Base-by-base conservation (phyloP, 1,284 basidiomycete genomes). In the Rhizopogon parksii region DNA sequence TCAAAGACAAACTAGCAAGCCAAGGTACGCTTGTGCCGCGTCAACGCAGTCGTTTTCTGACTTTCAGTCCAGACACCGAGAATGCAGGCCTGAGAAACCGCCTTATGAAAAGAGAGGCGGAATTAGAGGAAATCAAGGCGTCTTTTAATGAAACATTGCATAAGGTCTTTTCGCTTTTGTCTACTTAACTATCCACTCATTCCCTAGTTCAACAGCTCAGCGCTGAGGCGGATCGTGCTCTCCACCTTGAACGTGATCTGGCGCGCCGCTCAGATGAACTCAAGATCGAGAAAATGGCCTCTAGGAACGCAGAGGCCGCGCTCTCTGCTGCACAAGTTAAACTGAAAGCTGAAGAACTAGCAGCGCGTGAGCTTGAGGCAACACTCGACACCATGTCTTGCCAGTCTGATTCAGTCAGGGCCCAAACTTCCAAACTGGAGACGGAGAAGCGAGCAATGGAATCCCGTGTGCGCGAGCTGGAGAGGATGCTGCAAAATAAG, bases 1-100 rank as follows among this genome's bases (percentile, higher is more conserved):
- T 79, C 50, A 85, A 77, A 69, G 79, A 82, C 57, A 79, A 74
- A 56, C 60, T 85, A 46, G 71, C 79, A 17, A 77, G 75, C 59
- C 82, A 82, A 78, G 85, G 83, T 83, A 46, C 35, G 60, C 37
- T 35, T 19, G 47, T 48, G 36, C 45, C 40, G n/a, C 40, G 9
- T 42, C 51, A 34, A 25, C 32, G 24, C 38, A 32, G 19, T 43
- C 14, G 30, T 19, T 38, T 32, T 36, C 39, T 38, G 8, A 36
- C 36, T 43, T 48, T 5, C 46, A 15, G 24, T 55, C 56, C 53
- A 85, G 82, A 85, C 58, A 69, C 73, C 17, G 73, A 79, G 56
- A 78, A 79, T 59, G 78, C 80, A 19, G 78, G 77, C 21, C 72
- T 84, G 49, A 73, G 79, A 54, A 74, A 72, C 19, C 73, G 77